A percentile compares a stretch with the other conserved stretches of the same genome.
These are phyloP conservation scores for Scutellaria galericulata DNA, from an alignment of 257 asterid species.

Conservation along the genomic window DNA sequence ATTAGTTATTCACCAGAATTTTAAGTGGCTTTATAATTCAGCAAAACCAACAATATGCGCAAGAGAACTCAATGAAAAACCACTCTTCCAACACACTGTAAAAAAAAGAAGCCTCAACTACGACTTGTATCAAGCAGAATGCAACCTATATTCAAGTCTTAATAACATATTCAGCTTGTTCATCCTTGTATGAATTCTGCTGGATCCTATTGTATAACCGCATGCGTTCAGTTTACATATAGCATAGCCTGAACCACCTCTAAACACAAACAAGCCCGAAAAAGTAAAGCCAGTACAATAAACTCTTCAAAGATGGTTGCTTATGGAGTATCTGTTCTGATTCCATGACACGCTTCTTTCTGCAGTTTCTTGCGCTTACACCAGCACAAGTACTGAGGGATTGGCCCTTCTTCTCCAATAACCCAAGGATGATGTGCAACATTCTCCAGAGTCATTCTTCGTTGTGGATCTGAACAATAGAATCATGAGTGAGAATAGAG, in stretches of 20 bases:
- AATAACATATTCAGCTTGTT: too few relatives aligned
- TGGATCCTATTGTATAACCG: background rate
- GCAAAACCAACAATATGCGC: background rate
- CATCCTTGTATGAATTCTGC: too few relatives aligned
- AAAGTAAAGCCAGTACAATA: background rate
- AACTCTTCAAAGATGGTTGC: background rate
- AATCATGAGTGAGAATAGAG: slow-evolving; percentile 20
- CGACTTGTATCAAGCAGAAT: slow-evolving; percentile 9
- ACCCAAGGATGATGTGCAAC: slow-evolving; percentile 83
- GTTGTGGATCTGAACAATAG: slow-evolving; percentile 64
- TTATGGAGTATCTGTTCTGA: slow-evolving; percentile 31
- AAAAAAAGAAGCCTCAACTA: slow-evolving; percentile 6
- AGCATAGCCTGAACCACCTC: background rate
- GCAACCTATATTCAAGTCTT: background rate
- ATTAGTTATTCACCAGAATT: too few relatives aligned
- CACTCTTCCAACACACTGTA: background rate
- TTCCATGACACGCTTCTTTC: slow-evolving; percentile 31
- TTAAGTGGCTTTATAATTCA: background rate
- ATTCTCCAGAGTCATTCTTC: slow-evolving; percentile 65
- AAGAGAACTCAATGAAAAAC: background rate
- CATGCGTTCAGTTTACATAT: background rate
- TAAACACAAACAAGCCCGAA: slow-evolving; percentile 18
- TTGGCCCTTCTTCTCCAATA: slow-evolving; percentile 72
- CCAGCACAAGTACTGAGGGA: slow-evolving; percentile 74
- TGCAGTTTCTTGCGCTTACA: slow-evolving; percentile 56